Conservation (phyloP, 805 yeast species). For the Nakazawaea sp. region DNA sequence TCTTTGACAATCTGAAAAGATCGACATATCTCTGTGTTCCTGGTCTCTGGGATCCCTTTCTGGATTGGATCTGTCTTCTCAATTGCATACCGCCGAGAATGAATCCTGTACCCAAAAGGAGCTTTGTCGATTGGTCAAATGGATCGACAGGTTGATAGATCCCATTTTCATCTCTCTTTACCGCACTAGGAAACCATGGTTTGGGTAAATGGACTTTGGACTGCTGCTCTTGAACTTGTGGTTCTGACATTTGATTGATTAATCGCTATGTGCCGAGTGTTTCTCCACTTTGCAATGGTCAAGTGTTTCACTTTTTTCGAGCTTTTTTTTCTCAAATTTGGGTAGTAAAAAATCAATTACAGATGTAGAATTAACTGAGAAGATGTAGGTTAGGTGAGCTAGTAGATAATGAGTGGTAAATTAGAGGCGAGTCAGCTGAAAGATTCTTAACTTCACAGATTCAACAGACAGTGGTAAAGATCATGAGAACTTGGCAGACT, state of each 20-base stretch:
- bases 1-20: constrained; percentile 21
- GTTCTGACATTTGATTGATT: no score
- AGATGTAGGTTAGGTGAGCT: no score
- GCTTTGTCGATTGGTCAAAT: constrained; percentile 20
- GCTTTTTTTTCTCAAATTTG: no score
- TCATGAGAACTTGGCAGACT: no score
- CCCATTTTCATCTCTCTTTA: constrained; percentile 4
- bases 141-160: constrained; percentile 23
- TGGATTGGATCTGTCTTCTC: constrained; percentile 26
- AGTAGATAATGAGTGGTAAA: no score
- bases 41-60: constrained; percentile 31
- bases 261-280: no score
- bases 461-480: not conserved
- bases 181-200: constrained; percentile 20
- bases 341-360: no score
- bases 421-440: not conserved
- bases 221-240: no score
- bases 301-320: no score
- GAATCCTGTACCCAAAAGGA: constrained; percentile 22
- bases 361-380: no score
- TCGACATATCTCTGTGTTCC: constrained; percentile 26
- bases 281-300: no score
- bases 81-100: constrained; percentile 29
- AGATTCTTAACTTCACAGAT: not conserved
- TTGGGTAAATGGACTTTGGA: constrained; percentile 14